Conservation (phyloP, 805 yeast species). For the Lachancea mirantina region DNA sequence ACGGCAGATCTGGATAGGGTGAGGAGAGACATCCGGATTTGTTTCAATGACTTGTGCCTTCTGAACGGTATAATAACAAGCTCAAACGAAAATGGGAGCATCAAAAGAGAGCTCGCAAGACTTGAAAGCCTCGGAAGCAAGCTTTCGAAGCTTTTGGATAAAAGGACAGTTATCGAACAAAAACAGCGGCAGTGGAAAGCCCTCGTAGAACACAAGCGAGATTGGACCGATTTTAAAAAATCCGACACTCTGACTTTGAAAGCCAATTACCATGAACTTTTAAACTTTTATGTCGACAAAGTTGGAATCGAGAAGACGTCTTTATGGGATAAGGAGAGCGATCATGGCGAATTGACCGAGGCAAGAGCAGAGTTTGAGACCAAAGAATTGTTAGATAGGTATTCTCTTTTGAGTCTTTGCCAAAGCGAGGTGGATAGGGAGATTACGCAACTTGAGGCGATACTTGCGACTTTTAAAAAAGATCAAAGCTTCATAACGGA, state of each 20-base stretch:
- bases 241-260: constrained; percentile 8
- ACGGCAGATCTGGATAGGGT: constrained; percentile 15
- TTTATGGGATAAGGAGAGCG: constrained; percentile 10
- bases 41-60: constrained; percentile 23
- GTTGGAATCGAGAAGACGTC: constrained; percentile 22
- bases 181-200: too few relatives aligned
- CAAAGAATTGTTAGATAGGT: too few relatives aligned
- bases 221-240: too few relatives aligned
- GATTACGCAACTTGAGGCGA: constrained; percentile 16
- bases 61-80: constrained; percentile 22
- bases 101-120: constrained; percentile 16
- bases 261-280: constrained; percentile 14
- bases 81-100: constrained; percentile 19
- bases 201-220: too few relatives aligned
- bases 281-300: constrained; percentile 22
- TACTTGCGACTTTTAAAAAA: constrained; percentile 18
- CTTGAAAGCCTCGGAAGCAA: constrained; percentile 11
- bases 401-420: constrained; percentile 12
- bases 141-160: constrained; percentile 9
- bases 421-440: constrained; percentile 11
- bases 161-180: neutral
- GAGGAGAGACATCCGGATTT: constrained; percentile 23
- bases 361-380: too few relatives aligned
- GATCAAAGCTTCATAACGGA: constrained; percentile 20
- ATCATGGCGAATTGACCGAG: too few relatives aligned